Conservation (phyloP, 2,329 filamentous ascomycete species). For the Helminthosporium solani region DNA sequence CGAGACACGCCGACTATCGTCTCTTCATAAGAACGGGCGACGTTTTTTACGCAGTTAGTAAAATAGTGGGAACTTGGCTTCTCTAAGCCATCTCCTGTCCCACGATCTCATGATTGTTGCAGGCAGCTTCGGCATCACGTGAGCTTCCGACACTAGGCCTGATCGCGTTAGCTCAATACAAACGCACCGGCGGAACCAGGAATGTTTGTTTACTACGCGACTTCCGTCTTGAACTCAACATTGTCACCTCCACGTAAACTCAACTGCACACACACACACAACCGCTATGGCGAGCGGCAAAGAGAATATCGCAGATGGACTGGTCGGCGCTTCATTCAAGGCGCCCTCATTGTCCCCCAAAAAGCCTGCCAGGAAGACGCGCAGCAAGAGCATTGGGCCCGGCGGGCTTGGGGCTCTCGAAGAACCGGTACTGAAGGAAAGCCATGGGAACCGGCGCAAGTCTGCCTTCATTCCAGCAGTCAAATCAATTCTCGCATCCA, state of each 20-base stretch:
- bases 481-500: conserved; percentile 58
- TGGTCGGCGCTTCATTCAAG: conserved; percentile 27
- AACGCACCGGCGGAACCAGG: not conserved
- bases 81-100: too few relatives aligned
- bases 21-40: too few relatives aligned
- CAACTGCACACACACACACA: conserved; percentile 15
- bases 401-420: conserved; percentile 88
- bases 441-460: conserved; percentile 74
- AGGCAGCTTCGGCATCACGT: too few relatives aligned
- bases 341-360: conserved; percentile 29
- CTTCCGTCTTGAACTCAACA: conserved; percentile 1
- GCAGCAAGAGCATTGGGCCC: conserved; percentile 95
- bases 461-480: conserved; percentile 53
- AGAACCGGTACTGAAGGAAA: conserved; percentile 71
- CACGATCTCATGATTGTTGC: too few relatives aligned
- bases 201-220: conserved; percentile 6
- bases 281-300: conserved; percentile 57
- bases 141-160: too few relatives aligned
- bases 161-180: too few relatives aligned
- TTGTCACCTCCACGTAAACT: conserved; percentile 1
- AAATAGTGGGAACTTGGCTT: too few relatives aligned
- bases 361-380: conserved; percentile 47
- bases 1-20: too few relatives aligned
- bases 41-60: too few relatives aligned
- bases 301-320: conserved; percentile 62